Conservation (phyloP, 805 yeast genomes). For the Blastobotrys muscicola region DNA sequence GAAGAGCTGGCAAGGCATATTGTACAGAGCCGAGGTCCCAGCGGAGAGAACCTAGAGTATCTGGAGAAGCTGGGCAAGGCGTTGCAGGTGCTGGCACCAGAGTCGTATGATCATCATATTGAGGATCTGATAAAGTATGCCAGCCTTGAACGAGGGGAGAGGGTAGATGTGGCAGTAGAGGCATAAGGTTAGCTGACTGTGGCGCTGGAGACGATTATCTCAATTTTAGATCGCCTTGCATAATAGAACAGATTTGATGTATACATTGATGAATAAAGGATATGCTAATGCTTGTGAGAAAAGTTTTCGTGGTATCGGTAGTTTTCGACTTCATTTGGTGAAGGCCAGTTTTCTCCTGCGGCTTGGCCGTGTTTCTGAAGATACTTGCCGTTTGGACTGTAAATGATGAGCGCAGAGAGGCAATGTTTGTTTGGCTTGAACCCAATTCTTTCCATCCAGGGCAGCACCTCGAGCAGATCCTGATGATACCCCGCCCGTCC, state of each 20-base stretch:
- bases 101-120: slow-evolving; percentile 36
- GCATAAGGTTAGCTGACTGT: no score
- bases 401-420: slow-evolving; percentile 32
- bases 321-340: slow-evolving; percentile 20
- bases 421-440: slow-evolving; percentile 35
- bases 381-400: slow-evolving; percentile 23
- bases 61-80: slow-evolving; percentile 45
- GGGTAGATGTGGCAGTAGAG: no score
- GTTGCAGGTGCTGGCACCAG: slow-evolving; percentile 32
- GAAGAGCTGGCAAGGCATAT: slow-evolving; percentile 54
- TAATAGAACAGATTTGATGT: no score
- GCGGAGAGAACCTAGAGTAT: slow-evolving; percentile 74
- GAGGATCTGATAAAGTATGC: slow-evolving; percentile 28
- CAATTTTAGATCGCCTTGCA: no score
- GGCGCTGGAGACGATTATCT: no score
- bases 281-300: no score
- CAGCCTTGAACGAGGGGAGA: slow-evolving; percentile 4
- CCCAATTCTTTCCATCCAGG: slow-evolving; percentile 44
- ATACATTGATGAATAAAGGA: no score
- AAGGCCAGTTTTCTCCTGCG: slow-evolving; percentile 15
- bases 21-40: slow-evolving; percentile 54
- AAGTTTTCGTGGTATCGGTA: no score
- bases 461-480: slow-evolving; percentile 42
- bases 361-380: slow-evolving; percentile 19
- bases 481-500: slow-evolving; percentile 37